Conservation (phyloP, 164 flowering plant genomes). For the Chimonanthus salicifolius region DNA sequence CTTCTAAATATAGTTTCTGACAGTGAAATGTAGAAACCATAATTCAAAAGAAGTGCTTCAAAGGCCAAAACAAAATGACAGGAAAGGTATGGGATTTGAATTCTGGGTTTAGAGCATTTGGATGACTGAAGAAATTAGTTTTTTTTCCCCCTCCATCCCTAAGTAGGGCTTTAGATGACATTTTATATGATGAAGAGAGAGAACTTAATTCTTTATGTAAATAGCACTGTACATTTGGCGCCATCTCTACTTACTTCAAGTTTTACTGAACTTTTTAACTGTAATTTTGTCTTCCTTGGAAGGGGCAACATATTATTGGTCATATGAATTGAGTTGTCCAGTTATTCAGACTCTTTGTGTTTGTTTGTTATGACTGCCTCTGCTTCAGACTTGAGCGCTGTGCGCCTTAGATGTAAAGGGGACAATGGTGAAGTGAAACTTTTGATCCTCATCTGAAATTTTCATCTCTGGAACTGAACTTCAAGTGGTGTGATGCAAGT, state of each 20-base stretch:
- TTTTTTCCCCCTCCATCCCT: background rate
- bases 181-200: background rate
- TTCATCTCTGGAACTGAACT: no score
- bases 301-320: background rate
- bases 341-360: background rate
- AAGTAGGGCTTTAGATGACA: background rate
- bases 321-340: background rate
- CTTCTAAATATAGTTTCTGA: background rate
- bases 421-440: no score
- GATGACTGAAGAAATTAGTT: background rate
- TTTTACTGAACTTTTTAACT: background rate
- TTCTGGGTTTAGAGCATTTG: background rate
- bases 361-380: no score
- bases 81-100: background rate
- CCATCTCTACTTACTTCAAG: background rate
- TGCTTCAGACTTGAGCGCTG: no score
- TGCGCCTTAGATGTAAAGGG: no score
- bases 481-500: no score
- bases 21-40: background rate
- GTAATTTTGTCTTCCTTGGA: background rate
- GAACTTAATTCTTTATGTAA: background rate
- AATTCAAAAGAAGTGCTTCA: background rate
- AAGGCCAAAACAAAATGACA: background rate
- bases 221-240: background rate
- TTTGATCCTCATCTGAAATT: no score